Evolutionary conservation across 768 basidiomycete genomes (phyloP).

Genomic region (Leccinum fibrillosum): DNA sequence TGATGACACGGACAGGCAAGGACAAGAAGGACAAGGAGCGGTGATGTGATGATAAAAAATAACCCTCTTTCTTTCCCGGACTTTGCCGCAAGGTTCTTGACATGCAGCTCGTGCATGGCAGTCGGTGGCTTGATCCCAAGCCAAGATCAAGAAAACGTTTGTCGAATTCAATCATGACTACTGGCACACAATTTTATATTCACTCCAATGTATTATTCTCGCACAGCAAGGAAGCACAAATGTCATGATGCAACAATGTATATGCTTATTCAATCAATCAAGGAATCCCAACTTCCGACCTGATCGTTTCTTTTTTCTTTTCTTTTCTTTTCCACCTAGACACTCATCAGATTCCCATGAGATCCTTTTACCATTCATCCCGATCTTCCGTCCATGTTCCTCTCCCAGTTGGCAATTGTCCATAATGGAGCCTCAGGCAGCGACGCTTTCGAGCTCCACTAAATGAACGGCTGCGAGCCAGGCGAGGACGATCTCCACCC

Average conservation of each 20-base stretch:
- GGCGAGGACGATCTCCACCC: slow-evolving; percentile 81
- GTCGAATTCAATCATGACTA: not conserved
- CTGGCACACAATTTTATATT: not conserved
- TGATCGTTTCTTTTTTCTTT: not conserved
- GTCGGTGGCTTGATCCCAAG: slow-evolving; percentile 5
- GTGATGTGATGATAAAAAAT: slow-evolving; percentile 13
- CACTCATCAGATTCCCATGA: slow-evolving; percentile 14
- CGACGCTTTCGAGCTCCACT: slow-evolving; percentile 57
- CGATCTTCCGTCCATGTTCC: not conserved
- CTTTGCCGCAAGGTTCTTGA: slow-evolving; percentile 4
- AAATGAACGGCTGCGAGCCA: slow-evolving; percentile 83
- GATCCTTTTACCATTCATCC: slow-evolving; percentile 7
- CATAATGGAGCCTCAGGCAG: slow-evolving; percentile 14
- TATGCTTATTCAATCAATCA: not conserved
- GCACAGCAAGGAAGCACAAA: not conserved
- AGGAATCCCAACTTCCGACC: not conserved
- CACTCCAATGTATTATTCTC: not conserved
- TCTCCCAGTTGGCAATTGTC: not conserved
- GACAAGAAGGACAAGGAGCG: slow-evolving; percentile 15
- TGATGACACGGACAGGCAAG: slow-evolving; percentile 11
- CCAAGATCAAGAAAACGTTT: not conserved
- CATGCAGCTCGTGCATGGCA: slow-evolving; percentile 28
- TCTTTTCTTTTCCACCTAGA: not conserved
- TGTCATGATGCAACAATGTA: not conserved
- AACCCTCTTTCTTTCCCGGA: not conserved